Evolutionary conservation across 495 filamentous ascomycete species (phyloP), one percentile per base, ranked within the genome.

Genomic region (Aspergillus campestris): DNA sequence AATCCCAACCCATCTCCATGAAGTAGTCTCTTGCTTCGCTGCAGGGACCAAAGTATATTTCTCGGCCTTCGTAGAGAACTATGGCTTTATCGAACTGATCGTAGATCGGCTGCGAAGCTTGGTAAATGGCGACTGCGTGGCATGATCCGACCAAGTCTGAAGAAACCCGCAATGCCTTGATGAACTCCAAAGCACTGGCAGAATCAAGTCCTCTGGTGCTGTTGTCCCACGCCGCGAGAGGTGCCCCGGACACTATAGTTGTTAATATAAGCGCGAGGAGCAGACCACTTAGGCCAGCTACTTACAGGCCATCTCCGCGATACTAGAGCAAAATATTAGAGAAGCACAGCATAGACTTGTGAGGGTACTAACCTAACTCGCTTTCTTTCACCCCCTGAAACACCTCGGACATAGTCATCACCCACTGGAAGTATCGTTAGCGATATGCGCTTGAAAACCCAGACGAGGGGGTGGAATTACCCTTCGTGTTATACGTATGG

Each of bases 101-200:
- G 60, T 92, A 95, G 45, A 94, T 94, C 50, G 79, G 84, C 57
- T 95, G 87, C 8, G 81, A 84, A 0, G 87, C 87, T 60, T 94
- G 88, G 55, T 91, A 94, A 9, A 90, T 75, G 1, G 85, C 87
- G 27, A 90, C 86, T 30, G 88, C 86, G 24, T 86, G 87, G 38
- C 79, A 82, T 5, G 74, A 83, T 51, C 86, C 76, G 58, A 81
- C 81, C 29, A 89, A 68, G 52, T 87, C 80, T 11, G 86, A 84
- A 45, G 86, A 75, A 28, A 88, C 71, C 8, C 84, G 76, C 24
- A 92, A 72, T 0, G 84, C 81, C 56, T 85, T 86, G 47, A 72
- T 67, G 44, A 72, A 72, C 29, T 89, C 84, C 30, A 94, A 70
- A 0, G 89, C 88, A 9, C 87, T 92, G 13, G 82, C 84, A 6